Conservation (phyloP, 305 asterid species). For the Euphrasia arctica region DNA sequence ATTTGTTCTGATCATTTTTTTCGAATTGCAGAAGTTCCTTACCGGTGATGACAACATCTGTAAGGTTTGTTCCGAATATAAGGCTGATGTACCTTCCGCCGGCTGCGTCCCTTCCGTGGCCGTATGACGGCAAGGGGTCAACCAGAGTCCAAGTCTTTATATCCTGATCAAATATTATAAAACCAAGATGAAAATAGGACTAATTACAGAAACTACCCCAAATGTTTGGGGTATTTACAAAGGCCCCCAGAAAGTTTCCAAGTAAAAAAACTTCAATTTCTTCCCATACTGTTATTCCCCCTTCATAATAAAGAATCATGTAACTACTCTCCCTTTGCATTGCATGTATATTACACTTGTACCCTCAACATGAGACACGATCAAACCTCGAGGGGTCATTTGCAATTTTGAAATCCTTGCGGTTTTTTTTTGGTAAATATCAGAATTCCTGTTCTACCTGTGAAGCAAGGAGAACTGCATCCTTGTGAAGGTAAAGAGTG, state of each 20-base stretch:
- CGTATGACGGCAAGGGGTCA: conserved; percentile 84
- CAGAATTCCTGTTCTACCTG: conserved; percentile 35
- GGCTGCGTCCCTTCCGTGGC: conserved; percentile 85
- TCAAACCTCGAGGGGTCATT: neutral
- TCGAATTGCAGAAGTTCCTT: neutral
- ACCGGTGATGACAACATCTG: conserved; percentile 83
- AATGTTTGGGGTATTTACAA: too few relatives aligned
- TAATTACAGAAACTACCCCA: too few relatives aligned
- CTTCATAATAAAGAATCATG: too few relatives aligned
- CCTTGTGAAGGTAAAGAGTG: conserved; percentile 53
- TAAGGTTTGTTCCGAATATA: conserved; percentile 75
- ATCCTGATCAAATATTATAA: conserved; percentile 50
- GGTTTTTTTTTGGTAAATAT: neutral
- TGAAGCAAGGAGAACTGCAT: conserved; percentile 58
- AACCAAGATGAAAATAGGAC: too few relatives aligned
- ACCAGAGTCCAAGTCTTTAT: conserved; percentile 66
- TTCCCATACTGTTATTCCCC: too few relatives aligned
- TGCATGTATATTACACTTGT: too few relatives aligned
- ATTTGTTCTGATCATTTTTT: neutral
- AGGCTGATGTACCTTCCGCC: conserved; percentile 93
- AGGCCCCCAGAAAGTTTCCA: neutral
- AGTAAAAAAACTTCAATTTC: too few relatives aligned
- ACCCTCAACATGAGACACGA: too few relatives aligned
- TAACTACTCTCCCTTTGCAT: too few relatives aligned
- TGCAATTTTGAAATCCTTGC: neutral